These are phyloP conservation scores for Neurospora sp. DNA, from an alignment of 495 filamentous ascomycete species.

Conservation along the genomic window DNA sequence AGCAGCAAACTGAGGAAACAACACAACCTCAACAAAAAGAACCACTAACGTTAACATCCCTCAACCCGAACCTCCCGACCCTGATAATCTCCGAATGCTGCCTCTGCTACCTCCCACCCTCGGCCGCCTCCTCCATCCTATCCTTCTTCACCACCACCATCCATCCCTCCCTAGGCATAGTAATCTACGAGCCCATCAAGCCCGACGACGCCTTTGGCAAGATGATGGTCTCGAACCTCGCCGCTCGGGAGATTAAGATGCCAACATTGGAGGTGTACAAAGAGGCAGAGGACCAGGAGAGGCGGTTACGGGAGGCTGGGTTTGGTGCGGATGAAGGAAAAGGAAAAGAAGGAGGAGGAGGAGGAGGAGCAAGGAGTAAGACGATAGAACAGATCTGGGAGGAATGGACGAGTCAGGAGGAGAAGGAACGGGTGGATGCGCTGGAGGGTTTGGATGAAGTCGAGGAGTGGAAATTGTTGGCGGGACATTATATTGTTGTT, in stretches of 20 bases:
- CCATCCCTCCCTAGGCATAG: conserved; percentile 44
- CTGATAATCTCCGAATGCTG: conserved; percentile 89
- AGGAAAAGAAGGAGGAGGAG: conserved; percentile 13
- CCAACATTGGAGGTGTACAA: conserved; percentile 69
- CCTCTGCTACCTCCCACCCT: conserved; percentile 69
- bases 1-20: background rate
- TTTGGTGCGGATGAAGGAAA: conserved; percentile 34
- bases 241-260: conserved; percentile 70
- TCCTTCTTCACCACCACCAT: conserved; percentile 51
- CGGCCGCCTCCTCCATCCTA: conserved; percentile 53
- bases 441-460: conserved; percentile 91
- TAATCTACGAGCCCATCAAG: conserved; percentile 84
- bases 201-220: conserved; percentile 77
- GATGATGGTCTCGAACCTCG: conserved; percentile 87
- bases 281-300: conserved; percentile 52
- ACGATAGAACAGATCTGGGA: conserved; percentile 71
- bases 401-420: conserved; percentile 56
- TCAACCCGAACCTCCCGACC: conserved; percentile 52
- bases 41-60: conserved; percentile 13
- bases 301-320: conserved; percentile 51
- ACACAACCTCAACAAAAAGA: background rate
- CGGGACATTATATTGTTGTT: conserved; percentile 78
- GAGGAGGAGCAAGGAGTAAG: conserved; percentile 29
- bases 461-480: conserved; percentile 86
- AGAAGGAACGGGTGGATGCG: conserved; percentile 68